A percentile compares a stretch with the other conserved stretches of the same genome.
phyloP scores from a whole-genome alignment of 2,329 filamentous ascomycete species.

The Colletotrichum karsti region DNA sequence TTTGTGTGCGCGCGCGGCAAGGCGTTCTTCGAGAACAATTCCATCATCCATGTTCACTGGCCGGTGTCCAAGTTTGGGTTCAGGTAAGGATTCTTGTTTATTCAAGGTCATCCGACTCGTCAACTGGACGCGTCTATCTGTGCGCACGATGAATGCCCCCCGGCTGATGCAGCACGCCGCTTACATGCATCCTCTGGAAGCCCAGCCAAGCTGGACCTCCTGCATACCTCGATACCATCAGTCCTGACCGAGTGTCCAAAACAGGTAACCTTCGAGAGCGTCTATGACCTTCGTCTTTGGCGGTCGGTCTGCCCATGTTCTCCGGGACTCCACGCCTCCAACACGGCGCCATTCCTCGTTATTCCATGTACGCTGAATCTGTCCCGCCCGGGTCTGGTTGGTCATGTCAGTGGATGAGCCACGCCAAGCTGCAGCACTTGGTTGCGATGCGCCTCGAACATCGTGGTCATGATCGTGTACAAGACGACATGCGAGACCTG shows the following conservation, averaged over 20 bases:
- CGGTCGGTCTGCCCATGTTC: neutral
- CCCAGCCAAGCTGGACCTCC: constrained; percentile 9
- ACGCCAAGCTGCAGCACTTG: neutral
- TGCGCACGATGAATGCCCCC: neutral
- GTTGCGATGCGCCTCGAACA: neutral
- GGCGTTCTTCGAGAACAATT: neutral
- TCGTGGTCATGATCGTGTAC: neutral
- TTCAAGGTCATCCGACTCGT: neutral
- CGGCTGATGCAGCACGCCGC: neutral
- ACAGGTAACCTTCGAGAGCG: constrained; percentile 18
- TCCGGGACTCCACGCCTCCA: neutral
- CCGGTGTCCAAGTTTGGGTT: neutral
- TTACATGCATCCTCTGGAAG: neutral
- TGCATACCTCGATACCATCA: neutral
- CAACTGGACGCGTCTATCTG: neutral
- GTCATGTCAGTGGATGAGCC: constrained; percentile 1
- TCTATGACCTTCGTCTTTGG: neutral
- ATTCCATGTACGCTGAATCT: neutral
- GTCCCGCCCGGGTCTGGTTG: neutral
- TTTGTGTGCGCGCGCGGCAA: neutral
- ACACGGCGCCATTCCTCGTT: neutral
- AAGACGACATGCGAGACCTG: neutral
- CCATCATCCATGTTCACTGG: neutral
- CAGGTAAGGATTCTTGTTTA: neutral
- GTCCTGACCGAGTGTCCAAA: constrained; percentile 7